phyloP scores from a whole-genome alignment of 2,329 filamentous ascomycete species.

The Fusarium mangiferae region DNA sequence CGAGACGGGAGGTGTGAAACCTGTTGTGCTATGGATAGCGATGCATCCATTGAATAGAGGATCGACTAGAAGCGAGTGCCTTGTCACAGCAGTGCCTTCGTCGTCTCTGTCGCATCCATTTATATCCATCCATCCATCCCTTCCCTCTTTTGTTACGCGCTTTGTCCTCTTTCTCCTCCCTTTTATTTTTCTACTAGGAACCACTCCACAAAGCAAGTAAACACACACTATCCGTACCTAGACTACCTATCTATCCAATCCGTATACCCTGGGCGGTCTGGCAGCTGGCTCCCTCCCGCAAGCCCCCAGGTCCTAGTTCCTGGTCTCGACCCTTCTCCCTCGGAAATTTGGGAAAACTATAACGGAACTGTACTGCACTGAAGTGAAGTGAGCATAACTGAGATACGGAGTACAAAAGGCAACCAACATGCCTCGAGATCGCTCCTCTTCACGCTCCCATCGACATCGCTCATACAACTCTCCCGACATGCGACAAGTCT shows the following conservation, averaged over 20 bases:
- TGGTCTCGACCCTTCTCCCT: neutral
- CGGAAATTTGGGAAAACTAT: neutral
- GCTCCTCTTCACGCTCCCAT: constrained; percentile 32
- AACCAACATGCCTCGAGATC: constrained; percentile 27
- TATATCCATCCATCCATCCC: neutral
- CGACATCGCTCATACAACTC: constrained; percentile 26
- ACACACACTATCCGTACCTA: neutral
- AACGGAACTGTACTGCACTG: neutral
- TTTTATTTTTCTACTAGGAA: neutral
- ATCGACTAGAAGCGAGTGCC: neutral
- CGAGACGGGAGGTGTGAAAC: constrained; percentile 5
- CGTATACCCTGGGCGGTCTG: neutral
- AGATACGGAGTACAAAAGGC: neutral
- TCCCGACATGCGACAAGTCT: constrained; percentile 15
- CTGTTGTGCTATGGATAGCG: neutral
- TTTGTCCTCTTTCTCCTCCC: neutral
- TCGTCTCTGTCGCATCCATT: neutral
- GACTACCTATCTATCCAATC: neutral
- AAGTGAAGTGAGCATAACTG: neutral
- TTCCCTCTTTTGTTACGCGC: neutral
- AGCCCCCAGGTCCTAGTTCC: neutral
- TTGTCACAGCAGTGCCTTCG: neutral
- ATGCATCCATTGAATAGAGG: neutral
- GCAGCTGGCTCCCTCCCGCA: neutral
- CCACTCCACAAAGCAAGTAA: neutral